Conservation (phyloP, 2,329 filamentous ascomycete species). For the Allantophomopsis cytisporea region DNA sequence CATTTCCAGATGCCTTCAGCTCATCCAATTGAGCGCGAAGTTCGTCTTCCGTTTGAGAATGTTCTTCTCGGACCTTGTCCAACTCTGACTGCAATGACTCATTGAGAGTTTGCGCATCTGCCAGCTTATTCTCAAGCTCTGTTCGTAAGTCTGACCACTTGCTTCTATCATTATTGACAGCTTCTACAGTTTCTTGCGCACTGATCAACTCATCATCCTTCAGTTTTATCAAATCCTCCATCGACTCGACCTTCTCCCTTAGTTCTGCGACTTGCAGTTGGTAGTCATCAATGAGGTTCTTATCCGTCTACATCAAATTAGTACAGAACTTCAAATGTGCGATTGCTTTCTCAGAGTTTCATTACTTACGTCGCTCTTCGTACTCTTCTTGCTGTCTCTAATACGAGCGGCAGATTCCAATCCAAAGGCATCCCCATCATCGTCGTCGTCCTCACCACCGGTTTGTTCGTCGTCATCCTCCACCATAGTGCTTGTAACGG, state of each 20-base stretch:
- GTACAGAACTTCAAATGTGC: constrained; percentile 3
- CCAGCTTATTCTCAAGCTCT: constrained; percentile 59
- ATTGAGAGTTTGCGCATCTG: constrained; percentile 64
- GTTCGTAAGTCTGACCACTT: constrained; percentile 55
- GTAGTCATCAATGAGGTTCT: constrained; percentile 65
- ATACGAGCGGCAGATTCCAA: constrained; percentile 28
- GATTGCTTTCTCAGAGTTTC: constrained; percentile 23
- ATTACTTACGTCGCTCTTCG: constrained; percentile 24
- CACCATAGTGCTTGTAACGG: constrained; percentile 95
- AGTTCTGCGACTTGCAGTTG: constrained; percentile 65
- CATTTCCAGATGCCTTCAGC: constrained; percentile 21
- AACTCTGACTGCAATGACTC: constrained; percentile 69
- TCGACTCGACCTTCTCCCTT: constrained; percentile 55
- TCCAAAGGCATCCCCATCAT: constrained; percentile 56
- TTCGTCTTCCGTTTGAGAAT: constrained; percentile 46
- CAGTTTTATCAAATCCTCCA: constrained; percentile 56
- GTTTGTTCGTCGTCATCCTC: constrained; percentile 76
- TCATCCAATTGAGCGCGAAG: constrained; percentile 52
- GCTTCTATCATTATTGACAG: constrained; percentile 48
- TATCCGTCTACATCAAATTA: constrained; percentile 37
- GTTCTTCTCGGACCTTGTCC: constrained; percentile 56
- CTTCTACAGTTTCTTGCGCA: constrained; percentile 32
- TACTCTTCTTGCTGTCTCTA: constrained; percentile 22
- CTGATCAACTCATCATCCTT: constrained; percentile 59
- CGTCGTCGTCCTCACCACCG: constrained; percentile 60